phyloP scores from a whole-genome alignment of 768 basidiomycete species.

The Wakefieldia striispora region DNA sequence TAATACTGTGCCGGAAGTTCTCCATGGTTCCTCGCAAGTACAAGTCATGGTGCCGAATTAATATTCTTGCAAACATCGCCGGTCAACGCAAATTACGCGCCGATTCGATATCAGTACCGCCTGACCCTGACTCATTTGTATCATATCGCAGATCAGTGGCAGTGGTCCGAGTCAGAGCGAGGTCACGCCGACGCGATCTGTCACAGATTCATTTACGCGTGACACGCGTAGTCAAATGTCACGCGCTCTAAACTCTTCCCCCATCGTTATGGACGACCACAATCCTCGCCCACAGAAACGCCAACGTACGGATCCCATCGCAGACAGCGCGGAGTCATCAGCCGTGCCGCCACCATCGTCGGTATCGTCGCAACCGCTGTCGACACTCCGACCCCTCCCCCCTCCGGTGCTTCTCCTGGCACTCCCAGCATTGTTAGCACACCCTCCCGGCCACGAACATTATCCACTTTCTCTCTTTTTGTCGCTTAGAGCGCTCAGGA shows the following conservation, averaged over 20 bases:
- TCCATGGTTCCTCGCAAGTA: no score
- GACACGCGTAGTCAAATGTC: constrained; percentile 15
- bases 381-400: constrained; percentile 34
- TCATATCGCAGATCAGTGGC: no score
- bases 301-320: constrained; percentile 19
- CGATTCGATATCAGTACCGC: no score
- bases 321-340: not conserved
- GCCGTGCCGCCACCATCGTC: not conserved
- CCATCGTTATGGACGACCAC: constrained; percentile 22
- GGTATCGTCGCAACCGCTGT: not conserved
- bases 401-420: constrained; percentile 54
- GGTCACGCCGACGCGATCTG: constrained; percentile 24
- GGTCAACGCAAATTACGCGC: no score
- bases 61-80: no score
- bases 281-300: constrained; percentile 38
- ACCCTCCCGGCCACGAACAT: constrained; percentile 60
- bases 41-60: no score
- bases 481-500: constrained; percentile 54
- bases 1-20: no score
- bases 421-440: constrained; percentile 57
- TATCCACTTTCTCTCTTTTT: constrained; percentile 56
- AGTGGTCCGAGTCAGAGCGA: no score
- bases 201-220: constrained; percentile 32
- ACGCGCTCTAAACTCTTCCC: constrained; percentile 7
- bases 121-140: no score